Conservation (phyloP, 1,139 yeast genomes). For the Saccharomyces hybrid region DNA sequence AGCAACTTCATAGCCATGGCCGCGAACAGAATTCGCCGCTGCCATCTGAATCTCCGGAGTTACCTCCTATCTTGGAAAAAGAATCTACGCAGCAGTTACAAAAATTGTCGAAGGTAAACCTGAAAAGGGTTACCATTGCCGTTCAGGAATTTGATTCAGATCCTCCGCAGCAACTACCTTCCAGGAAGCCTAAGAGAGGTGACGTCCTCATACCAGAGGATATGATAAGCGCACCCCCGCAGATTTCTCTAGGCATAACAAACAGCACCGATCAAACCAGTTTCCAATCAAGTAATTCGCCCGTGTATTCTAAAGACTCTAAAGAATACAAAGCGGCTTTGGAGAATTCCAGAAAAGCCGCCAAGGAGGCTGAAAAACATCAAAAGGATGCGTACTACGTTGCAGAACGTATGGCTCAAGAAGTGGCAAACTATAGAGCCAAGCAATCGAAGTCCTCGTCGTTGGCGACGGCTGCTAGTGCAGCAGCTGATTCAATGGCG, state of each 20-base stretch:
- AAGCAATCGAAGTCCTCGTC: constrained; percentile 1
- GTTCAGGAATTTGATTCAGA: constrained; percentile 60
- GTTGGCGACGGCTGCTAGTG: constrained; percentile 4
- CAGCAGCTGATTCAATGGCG: constrained; percentile 1
- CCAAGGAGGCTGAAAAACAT: constrained; percentile 57
- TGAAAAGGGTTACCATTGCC: constrained; percentile 69
- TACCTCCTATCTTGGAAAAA: constrained; percentile 5
- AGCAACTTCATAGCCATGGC: neutral
- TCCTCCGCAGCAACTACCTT: constrained; percentile 95
- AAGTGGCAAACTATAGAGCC: constrained; percentile 40
- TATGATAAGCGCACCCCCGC: constrained; percentile 48
- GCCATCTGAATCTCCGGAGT: neutral
- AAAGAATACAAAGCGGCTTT: constrained; percentile 47
- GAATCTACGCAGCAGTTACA: constrained; percentile 34
- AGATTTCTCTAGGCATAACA: constrained; percentile 58
- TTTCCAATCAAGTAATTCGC: constrained; percentile 1
- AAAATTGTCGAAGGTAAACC: constrained; percentile 22
- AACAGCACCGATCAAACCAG: constrained; percentile 14
- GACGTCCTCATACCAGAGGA: constrained; percentile 74
- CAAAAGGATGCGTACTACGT: constrained; percentile 67
- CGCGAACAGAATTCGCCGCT: neutral
- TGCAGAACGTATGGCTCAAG: constrained; percentile 58
- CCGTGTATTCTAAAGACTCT: constrained; percentile 38
- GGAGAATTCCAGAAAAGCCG: constrained; percentile 48
- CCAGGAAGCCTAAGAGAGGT: constrained; percentile 74